These are phyloP conservation scores for Entoloma clypeatum DNA, from an alignment of 1,284 basidiomycete genomes.

Conservation along the genomic window DNA sequence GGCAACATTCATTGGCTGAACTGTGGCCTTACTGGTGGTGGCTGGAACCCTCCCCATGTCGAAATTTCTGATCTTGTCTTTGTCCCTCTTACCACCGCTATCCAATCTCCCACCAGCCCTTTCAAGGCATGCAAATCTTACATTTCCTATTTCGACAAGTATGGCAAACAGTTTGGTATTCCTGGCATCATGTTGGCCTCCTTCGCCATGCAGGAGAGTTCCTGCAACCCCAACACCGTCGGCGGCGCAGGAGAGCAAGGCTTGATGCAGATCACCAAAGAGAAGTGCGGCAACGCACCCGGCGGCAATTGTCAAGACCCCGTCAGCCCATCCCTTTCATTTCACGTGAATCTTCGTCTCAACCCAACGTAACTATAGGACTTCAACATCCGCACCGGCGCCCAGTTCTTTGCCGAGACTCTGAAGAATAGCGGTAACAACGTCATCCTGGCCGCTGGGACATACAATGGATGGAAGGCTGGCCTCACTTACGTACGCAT, in stretches of 20 bases:
- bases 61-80: conserved; percentile 50
- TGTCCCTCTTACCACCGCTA: conserved; percentile 48
- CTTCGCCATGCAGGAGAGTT: conserved; percentile 69
- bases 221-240: conserved; percentile 64
- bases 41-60: conserved; percentile 65
- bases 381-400: conserved; percentile 65
- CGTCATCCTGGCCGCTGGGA: conserved; percentile 60
- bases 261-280: conserved; percentile 79
- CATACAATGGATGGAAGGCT: conserved; percentile 76
- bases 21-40: conserved; percentile 61
- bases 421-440: conserved; percentile 54
- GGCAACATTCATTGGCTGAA: conserved; percentile 75
- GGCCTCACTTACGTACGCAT: conserved; percentile 61
- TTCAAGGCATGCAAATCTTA: conserved; percentile 63
- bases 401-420: conserved; percentile 54
- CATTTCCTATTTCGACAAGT: conserved; percentile 58
- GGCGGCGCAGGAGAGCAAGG: conserved; percentile 84
- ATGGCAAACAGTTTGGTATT: conserved; percentile 50
- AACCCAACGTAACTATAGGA: conserved; percentile 36
- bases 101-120: conserved; percentile 46
- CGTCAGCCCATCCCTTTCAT: conserved; percentile 36
- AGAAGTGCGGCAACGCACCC: conserved; percentile 73
- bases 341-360: conserved; percentile 7
- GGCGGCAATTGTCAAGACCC: conserved; percentile 62
- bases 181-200: conserved; percentile 77